Percentiles rank a stretch among this genome's conserved stretches.
Conservation (phyloP, 257 asterid species). For the Ophiorrhiza pumila region DNA sequence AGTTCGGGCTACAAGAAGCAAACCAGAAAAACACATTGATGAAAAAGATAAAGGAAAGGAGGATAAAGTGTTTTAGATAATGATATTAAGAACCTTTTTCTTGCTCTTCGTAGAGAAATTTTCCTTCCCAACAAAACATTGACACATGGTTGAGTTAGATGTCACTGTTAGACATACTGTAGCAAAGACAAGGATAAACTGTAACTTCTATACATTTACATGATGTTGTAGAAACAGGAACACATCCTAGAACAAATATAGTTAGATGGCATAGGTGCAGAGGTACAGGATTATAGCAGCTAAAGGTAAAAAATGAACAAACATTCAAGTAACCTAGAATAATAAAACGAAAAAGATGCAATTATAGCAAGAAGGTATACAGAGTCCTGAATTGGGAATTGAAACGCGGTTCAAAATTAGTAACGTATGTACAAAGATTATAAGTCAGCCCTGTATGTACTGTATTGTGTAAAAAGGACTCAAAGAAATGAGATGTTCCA, state of each 20-base stretch:
- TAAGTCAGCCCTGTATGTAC: background rate
- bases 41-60: background rate
- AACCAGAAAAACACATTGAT: conserved; percentile 11
- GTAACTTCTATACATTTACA: background rate
- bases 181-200: too few relatives aligned
- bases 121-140: conserved; percentile 1
- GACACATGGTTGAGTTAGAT: background rate
- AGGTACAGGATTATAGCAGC: background rate
- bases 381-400: background rate
- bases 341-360: background rate
- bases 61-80: background rate
- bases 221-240: background rate
- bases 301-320: background rate
- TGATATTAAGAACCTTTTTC: conserved; percentile 5
- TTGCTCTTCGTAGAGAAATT: background rate
- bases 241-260: background rate
- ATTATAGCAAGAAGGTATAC: background rate
- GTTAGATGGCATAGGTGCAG: background rate
- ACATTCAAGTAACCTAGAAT: background rate
- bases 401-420: background rate
- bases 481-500: background rate
- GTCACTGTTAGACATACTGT: background rate
- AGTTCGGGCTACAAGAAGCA: conserved; percentile 14
- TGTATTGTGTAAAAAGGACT: background rate
- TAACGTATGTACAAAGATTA: background rate